Conservation (phyloP, 345 rosid genomes). For the Eucalyptus regnans region DNA sequence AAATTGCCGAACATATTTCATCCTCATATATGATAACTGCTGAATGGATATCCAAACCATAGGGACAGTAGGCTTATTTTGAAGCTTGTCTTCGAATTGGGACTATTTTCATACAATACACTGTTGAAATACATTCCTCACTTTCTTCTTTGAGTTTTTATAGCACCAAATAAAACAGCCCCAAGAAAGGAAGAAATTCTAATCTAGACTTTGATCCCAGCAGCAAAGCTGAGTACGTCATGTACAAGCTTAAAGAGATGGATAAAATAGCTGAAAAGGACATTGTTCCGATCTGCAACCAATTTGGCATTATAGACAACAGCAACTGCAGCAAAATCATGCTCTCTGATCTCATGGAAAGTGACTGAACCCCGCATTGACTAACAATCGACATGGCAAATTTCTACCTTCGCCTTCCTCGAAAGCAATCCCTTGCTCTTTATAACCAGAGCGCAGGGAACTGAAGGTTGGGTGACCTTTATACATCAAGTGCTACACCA, state of each 20-base stretch:
- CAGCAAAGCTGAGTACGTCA: constrained; percentile 61
- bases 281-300: constrained; percentile 33
- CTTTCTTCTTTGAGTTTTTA: background rate
- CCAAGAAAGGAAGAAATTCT: background rate
- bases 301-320: constrained; percentile 35
- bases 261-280: constrained; percentile 48
- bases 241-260: constrained; percentile 69
- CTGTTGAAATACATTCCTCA: background rate
- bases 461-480: background rate
- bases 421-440: background rate
- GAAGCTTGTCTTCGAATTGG: background rate
- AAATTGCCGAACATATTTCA: background rate
- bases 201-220: constrained; percentile 4
- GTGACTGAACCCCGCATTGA: background rate
- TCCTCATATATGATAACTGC: background rate
- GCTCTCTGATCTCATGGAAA: constrained; percentile 34
- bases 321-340: constrained; percentile 37
- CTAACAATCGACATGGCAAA: background rate
- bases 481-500: background rate
- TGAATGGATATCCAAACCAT: background rate
- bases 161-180: background rate
- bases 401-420: background rate
- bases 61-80: background rate
- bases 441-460: background rate
- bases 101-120: background rate